These are phyloP conservation scores for Oryza longistaminata DNA, from an alignment of 176 grass and related monocot species.

Conservation along the genomic window DNA sequence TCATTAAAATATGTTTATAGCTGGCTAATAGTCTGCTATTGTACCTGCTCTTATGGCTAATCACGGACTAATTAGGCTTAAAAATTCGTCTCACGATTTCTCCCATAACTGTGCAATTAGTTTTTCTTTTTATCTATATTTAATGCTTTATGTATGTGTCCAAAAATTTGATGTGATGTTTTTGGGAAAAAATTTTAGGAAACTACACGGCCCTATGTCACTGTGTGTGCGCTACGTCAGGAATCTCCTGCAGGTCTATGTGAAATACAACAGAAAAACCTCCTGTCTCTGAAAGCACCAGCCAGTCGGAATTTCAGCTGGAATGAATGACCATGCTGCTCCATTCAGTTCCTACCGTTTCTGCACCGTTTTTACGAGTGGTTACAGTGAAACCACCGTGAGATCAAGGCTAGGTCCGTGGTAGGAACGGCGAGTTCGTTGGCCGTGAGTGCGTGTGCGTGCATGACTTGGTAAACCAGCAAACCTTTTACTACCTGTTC, in stretches of 20 bases:
- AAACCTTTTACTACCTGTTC: conserved; percentile 42
- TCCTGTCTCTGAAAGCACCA: neutral
- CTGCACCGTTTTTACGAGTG: neutral
- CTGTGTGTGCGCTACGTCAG: conserved; percentile 24
- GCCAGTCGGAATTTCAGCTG: neutral
- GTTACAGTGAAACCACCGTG: neutral
- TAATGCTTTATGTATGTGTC: no score
- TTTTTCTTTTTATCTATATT: no score
- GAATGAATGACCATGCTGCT: neutral
- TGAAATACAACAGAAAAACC: conserved; percentile 6
- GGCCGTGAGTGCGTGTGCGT: conserved; percentile 4
- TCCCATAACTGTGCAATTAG: no score
- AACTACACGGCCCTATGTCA: neutral
- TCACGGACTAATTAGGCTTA: no score
- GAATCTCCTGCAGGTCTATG: conserved; percentile 10
- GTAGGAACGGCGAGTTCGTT: neutral
- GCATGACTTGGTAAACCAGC: conserved; percentile 47
- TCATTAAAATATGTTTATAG: no score
- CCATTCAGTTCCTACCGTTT: neutral
- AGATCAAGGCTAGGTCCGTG: conserved; percentile 3
- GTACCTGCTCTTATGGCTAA: no score
- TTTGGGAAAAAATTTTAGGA: no score
- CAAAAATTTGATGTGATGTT: no score
- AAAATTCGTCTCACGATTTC: no score
- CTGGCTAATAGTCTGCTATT: no score